Percentiles rank a stretch among this genome's conserved stretches.
Conservation (phyloP, 306 rosid genomes). For the Comarum palustre region DNA sequence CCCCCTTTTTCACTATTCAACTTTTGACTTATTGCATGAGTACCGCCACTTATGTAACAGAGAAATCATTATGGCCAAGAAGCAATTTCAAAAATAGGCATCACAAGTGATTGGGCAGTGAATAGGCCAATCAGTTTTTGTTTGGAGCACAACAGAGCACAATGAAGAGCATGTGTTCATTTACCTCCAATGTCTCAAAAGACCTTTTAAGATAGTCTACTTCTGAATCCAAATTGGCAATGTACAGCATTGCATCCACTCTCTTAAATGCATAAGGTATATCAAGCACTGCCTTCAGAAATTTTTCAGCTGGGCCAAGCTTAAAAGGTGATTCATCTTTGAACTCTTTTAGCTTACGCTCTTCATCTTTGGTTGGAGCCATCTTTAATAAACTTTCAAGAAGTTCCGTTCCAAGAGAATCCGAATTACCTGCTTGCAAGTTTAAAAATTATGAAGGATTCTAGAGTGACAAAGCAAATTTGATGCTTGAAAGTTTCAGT, state of each 20-base stretch:
- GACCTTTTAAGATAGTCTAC: conserved; percentile 69
- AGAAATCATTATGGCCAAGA: background rate
- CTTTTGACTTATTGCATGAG: conserved; percentile 2
- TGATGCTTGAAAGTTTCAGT: background rate
- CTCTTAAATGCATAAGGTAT: conserved; percentile 87
- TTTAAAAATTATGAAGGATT: background rate
- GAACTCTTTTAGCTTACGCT: conserved; percentile 60
- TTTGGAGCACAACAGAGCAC: background rate
- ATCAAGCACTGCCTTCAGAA: conserved; percentile 77
- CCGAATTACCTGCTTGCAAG: conserved; percentile 60
- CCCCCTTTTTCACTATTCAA: background rate
- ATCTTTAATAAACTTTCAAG: conserved; percentile 82
- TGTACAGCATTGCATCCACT: conserved; percentile 88
- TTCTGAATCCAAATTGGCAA: conserved; percentile 90
- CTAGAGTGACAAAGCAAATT: background rate
- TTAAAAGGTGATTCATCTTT: conserved; percentile 73
- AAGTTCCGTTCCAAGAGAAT: conserved; percentile 75
- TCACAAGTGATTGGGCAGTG: background rate
- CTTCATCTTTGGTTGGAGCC: conserved; percentile 89
- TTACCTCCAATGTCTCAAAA: conserved; percentile 72
- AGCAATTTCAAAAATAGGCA: background rate
- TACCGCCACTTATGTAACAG: background rate
- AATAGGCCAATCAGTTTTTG: background rate
- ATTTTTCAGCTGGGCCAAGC: conserved; percentile 93
- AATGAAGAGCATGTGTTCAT: background rate